Conservation (phyloP, 2,329 filamentous ascomycete genomes). For the Stachybotrys chartarum region DNA sequence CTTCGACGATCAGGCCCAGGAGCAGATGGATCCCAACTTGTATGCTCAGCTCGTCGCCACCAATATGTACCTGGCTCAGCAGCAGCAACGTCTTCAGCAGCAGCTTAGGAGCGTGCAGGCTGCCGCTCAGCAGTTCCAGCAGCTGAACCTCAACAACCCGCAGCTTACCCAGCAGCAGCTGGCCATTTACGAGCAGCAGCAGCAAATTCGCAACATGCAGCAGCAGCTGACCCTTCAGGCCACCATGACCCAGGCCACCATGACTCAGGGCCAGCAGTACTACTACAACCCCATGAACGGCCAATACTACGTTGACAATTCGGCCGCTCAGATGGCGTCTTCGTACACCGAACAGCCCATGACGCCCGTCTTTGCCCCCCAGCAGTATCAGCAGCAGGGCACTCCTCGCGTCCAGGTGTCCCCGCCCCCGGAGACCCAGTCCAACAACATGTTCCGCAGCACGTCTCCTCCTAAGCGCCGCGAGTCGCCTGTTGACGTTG, state of each 20-base stretch:
- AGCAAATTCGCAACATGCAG: conserved; percentile 32
- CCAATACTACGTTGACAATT: conserved; percentile 74
- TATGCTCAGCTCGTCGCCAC: conserved; percentile 87
- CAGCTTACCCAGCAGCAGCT: conserved; percentile 41
- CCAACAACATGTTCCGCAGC: conserved; percentile 45
- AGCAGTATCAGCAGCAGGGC: conserved; percentile 36
- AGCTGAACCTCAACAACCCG: conserved; percentile 57
- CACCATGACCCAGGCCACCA: conserved; percentile 23
- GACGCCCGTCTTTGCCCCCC: conserved; percentile 22
- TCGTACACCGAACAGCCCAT: conserved; percentile 37
- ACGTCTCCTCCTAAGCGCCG: conserved; percentile 59
- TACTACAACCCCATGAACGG: conserved; percentile 83
- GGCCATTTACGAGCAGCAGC: conserved; percentile 37
- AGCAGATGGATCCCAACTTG: conserved; percentile 75
- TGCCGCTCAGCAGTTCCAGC: conserved; percentile 75
- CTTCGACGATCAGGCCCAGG: conserved; percentile 60
- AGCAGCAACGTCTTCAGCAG: conserved; percentile 92
- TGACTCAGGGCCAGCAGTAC: conserved; percentile 59
- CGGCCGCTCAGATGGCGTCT: conserved; percentile 34
- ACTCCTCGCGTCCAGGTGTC: conserved; percentile 76
- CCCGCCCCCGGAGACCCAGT: conserved; percentile 60
- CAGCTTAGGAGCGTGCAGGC: conserved; percentile 80
- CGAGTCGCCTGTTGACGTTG: conserved; percentile 59
- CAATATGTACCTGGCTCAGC: conserved; percentile 86
- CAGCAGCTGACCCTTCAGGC: conserved; percentile 31